Conservation (phyloP, 129 eudicot species). For the Kitagawia praeruptora region DNA sequence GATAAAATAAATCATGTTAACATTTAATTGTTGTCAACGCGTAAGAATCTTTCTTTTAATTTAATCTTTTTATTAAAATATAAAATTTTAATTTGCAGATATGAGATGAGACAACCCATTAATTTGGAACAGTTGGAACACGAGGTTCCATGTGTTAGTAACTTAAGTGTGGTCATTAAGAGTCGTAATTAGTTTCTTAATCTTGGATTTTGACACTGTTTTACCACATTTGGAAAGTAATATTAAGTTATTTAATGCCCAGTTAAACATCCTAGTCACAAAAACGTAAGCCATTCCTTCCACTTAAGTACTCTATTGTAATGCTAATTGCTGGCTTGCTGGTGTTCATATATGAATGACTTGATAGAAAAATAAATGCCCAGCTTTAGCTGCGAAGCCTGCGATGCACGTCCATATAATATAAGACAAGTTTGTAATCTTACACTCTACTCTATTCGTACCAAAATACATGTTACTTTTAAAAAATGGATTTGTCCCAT, state of each 20-base stretch:
- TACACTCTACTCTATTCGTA: neutral
- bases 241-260: neutral
- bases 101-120: conserved; percentile 6
- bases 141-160: conserved; percentile 11
- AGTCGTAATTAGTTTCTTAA: neutral
- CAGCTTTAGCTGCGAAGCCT: neutral
- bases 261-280: neutral
- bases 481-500: too few relatives aligned
- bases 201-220: neutral
- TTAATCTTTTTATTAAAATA: neutral
- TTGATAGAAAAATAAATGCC: neutral
- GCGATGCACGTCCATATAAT: neutral
- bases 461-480: too few relatives aligned
- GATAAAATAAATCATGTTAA: neutral
- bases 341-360: too few relatives aligned
- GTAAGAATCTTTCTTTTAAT: neutral
- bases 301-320: too few relatives aligned
- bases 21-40: neutral
- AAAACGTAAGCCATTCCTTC: neutral
- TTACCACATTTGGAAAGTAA: neutral
- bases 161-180: neutral
- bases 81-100: neutral
- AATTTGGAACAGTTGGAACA: conserved; percentile 3
- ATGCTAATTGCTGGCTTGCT: neutral
- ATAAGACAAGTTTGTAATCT: neutral